Evolutionary conservation across 495 filamentous ascomycete genomes (phyloP).

Genomic region (Zalerion maritima): DNA sequence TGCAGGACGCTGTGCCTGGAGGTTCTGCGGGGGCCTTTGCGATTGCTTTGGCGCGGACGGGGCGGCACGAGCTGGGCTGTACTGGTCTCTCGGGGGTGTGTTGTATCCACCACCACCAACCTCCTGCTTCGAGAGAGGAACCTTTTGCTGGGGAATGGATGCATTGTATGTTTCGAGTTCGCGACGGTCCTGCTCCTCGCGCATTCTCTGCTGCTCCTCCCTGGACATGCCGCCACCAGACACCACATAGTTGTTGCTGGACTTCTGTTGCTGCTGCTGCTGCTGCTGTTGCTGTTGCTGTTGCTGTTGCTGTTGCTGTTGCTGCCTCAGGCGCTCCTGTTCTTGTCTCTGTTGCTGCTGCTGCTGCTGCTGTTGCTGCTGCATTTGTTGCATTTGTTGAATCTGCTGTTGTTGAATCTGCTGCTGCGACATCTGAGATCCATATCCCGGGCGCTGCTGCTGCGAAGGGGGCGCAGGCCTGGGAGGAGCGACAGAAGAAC

Average conservation of each 20-base stretch:
- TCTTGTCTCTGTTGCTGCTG: slow-evolving; percentile 22
- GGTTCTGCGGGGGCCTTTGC: slow-evolving; percentile 25
- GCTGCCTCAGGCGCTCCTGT: slow-evolving; percentile 19
- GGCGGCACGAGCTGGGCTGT: slow-evolving; percentile 65
- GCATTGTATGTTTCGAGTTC: slow-evolving; percentile 79
- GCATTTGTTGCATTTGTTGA: slow-evolving; percentile 30
- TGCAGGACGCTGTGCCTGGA: slow-evolving; percentile 39
- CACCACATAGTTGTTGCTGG: too few species aligned
- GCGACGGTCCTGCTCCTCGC: slow-evolving; percentile 49
- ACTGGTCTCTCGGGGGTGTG: slow-evolving; percentile 43
- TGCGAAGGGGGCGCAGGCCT: slow-evolving; percentile 47
- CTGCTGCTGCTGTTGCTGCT: slow-evolving; percentile 29
- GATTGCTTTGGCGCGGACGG: slow-evolving; percentile 42
- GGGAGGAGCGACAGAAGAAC: slow-evolving; percentile 64
- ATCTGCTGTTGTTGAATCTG: too few species aligned
- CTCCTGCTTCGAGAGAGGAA: slow-evolving; percentile 77
- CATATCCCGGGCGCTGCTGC: too few species aligned
- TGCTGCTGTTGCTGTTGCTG: slow-evolving; percentile 19
- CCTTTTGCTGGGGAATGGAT: slow-evolving; percentile 61
- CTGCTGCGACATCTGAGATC: too few species aligned
- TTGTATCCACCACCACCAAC: slow-evolving; percentile 47
- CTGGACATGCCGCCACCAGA: slow-evolving; percentile 26
- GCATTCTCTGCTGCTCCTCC: slow-evolving; percentile 45
- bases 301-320: slow-evolving; percentile 18
- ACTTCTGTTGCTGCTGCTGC: slow-evolving; percentile 22